These are phyloP conservation scores for Naematelia encephala DNA, from an alignment of 768 basidiomycete genomes.

Conservation along the genomic window DNA sequence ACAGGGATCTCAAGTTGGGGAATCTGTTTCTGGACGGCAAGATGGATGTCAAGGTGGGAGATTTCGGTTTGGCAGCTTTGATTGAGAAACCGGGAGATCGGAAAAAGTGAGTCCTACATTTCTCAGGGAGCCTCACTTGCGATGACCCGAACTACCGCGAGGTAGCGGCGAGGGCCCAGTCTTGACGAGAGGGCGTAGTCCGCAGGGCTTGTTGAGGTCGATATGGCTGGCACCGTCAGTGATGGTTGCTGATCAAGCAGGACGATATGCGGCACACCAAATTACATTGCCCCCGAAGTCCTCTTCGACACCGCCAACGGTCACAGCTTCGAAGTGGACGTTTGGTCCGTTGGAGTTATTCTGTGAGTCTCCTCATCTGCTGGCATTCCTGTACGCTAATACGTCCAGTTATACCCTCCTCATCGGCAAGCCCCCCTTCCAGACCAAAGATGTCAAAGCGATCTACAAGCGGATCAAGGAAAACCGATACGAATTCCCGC, in stretches of 20 bases:
- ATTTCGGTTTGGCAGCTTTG: slow-evolving; percentile 93
- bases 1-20: slow-evolving; percentile 93
- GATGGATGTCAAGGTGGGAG: slow-evolving; percentile 96
- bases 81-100: slow-evolving; percentile 94
- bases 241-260: slow-evolving; percentile 47
- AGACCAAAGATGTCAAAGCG: slow-evolving; percentile 94
- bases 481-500: slow-evolving; percentile 88
- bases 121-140: background rate
- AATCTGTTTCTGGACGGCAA: slow-evolving; percentile 84
- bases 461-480: slow-evolving; percentile 96
- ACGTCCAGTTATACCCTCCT: slow-evolving; percentile 71
- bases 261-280: slow-evolving; percentile 97
- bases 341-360: slow-evolving; percentile 96
- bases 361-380: slow-evolving; percentile 52
- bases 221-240: too few relatives aligned
- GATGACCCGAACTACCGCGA: too few relatives aligned
- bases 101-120: slow-evolving; percentile 64
- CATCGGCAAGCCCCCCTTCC: slow-evolving; percentile 94
- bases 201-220: too few relatives aligned
- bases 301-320: slow-evolving; percentile 79
- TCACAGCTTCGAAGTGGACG: slow-evolving; percentile 97
- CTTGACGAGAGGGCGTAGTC: too few relatives aligned
- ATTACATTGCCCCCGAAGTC: slow-evolving; percentile 98
- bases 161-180: too few relatives aligned
- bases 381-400: background rate